A percentile compares a stretch with the other conserved stretches of the same genome.
Conservation (phyloP, 768 basidiomycete species). For the Termitomyces sp. region DNA sequence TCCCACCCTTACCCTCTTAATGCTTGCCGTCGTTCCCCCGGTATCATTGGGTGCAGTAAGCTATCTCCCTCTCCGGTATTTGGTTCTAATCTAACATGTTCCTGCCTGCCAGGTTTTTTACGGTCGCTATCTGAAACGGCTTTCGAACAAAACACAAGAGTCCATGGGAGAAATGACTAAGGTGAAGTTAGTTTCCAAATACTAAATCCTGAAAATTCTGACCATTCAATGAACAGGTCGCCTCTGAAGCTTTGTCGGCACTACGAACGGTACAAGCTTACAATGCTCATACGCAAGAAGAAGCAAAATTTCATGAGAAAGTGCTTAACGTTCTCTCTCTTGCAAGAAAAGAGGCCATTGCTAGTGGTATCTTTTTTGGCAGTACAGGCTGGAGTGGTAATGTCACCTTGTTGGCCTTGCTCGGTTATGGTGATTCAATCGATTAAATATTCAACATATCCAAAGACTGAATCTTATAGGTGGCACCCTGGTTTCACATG, state of each 20-base stretch:
- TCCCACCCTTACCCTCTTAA: constrained; percentile 81
- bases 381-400: constrained; percentile 93
- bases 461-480: constrained; percentile 39
- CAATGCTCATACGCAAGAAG: constrained; percentile 80
- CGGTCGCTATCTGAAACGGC: constrained; percentile 88
- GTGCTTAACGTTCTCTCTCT: constrained; percentile 67
- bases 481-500: constrained; percentile 85
- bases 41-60: constrained; percentile 80
- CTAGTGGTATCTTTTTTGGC: constrained; percentile 91
- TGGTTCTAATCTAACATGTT: not conserved
- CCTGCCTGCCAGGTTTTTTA: constrained; percentile 76
- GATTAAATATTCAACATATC: not conserved
- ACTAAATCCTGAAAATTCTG: not conserved
- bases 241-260: constrained; percentile 86
- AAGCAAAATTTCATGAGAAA: constrained; percentile 66
- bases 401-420: constrained; percentile 78
- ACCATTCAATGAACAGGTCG: constrained; percentile 45
- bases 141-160: constrained; percentile 91
- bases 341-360: constrained; percentile 83
- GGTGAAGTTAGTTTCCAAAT: constrained; percentile 31
- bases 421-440: constrained; percentile 73
- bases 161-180: constrained; percentile 95
- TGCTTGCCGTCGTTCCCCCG: constrained; percentile 90
- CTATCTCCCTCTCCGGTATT: constrained; percentile 4
- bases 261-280: constrained; percentile 89